Conservation (phyloP, 768 basidiomycete species). For the Hypsizygus marmoreus region DNA sequence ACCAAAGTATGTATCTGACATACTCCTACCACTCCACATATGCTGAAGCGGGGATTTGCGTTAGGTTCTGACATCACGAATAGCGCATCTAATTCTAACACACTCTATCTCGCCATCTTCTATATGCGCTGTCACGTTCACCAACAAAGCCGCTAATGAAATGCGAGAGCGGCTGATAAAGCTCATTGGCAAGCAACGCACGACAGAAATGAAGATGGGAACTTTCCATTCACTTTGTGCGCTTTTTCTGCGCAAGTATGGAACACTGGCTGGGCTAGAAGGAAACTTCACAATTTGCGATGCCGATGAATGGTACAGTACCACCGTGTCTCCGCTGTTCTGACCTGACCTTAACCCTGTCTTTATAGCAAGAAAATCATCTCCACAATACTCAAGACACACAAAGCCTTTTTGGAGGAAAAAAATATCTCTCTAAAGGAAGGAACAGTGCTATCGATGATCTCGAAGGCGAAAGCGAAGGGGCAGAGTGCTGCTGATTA, state of each 20-base stretch:
- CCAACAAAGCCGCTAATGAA: constrained; percentile 88
- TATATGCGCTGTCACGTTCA: constrained; percentile 84
- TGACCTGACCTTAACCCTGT: constrained; percentile 3
- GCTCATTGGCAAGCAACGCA: constrained; percentile 63
- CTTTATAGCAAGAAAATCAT: constrained; percentile 67
- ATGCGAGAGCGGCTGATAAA: constrained; percentile 72
- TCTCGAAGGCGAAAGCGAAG: constrained; percentile 78
- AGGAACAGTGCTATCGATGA: constrained; percentile 52
- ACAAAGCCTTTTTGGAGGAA: constrained; percentile 46
- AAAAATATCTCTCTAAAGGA: constrained; percentile 58
- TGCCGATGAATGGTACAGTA: constrained; percentile 79
- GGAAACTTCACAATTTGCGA: constrained; percentile 85
- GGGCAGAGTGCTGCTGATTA: constrained; percentile 57
- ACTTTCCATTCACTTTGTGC: constrained; percentile 83
- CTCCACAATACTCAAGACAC: constrained; percentile 55
- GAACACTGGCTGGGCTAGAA: constrained; percentile 54
- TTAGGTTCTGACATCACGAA: constrained; percentile 66
- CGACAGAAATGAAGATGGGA: constrained; percentile 62
- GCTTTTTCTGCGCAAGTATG: constrained; percentile 68
- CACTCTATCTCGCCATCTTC: constrained; percentile 52
- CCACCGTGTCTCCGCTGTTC: constrained; percentile 14
- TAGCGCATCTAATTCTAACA: constrained; percentile 62
- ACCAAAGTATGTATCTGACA: constrained; percentile 47
- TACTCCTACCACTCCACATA: no score
- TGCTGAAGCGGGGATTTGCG: no score